These are phyloP conservation scores for Pseudogymnoascus sp. DNA, from an alignment of 2,329 filamentous ascomycete species.

Conservation along the genomic window DNA sequence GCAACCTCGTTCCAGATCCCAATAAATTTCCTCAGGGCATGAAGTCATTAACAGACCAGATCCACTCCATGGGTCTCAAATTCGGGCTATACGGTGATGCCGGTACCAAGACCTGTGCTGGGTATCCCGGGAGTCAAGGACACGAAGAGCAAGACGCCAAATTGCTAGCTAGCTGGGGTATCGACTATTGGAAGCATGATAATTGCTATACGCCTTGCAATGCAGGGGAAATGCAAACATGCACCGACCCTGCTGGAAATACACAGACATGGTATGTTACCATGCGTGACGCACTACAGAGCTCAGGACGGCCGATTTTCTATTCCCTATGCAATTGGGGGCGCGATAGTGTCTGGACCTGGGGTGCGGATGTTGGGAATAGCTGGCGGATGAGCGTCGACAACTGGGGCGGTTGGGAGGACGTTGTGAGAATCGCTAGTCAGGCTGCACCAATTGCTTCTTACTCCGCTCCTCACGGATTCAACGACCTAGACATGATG, in stretches of 20 bases:
- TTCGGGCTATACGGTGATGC: slow-evolving; percentile 38
- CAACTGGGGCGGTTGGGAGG: slow-evolving; percentile 27
- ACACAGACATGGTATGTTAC: slow-evolving; percentile 26
- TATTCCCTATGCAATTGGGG: slow-evolving; percentile 41
- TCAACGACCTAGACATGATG: slow-evolving; percentile 5
- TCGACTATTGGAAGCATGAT: slow-evolving; percentile 48
- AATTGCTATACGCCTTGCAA: slow-evolving; percentile 50
- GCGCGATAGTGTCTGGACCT: slow-evolving; percentile 43
- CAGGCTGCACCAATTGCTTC: neutral
- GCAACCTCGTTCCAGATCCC: slow-evolving; percentile 34
- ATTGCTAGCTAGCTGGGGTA: slow-evolving; percentile 44
- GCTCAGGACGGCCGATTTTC: slow-evolving; percentile 29
- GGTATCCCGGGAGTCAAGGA: slow-evolving; percentile 42
- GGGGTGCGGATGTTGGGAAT: slow-evolving; percentile 44
- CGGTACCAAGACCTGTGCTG: slow-evolving; percentile 31
- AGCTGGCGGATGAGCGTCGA: slow-evolving; percentile 43
- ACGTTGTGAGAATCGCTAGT: neutral
- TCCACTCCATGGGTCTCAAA: slow-evolving; percentile 19
- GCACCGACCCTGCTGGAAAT: slow-evolving; percentile 18
- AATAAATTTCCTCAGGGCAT: slow-evolving; percentile 36
- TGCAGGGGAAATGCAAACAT: slow-evolving; percentile 31
- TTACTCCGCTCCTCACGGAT: neutral
- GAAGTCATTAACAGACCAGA: slow-evolving; percentile 14
- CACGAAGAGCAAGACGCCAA: slow-evolving; percentile 46
- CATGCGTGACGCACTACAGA: slow-evolving; percentile 30